Evolutionary conservation across 2,329 filamentous ascomycete genomes (phyloP), one percentile per base, ranked within the genome.

Genomic region (Cladophialophora yegresii): DNA sequence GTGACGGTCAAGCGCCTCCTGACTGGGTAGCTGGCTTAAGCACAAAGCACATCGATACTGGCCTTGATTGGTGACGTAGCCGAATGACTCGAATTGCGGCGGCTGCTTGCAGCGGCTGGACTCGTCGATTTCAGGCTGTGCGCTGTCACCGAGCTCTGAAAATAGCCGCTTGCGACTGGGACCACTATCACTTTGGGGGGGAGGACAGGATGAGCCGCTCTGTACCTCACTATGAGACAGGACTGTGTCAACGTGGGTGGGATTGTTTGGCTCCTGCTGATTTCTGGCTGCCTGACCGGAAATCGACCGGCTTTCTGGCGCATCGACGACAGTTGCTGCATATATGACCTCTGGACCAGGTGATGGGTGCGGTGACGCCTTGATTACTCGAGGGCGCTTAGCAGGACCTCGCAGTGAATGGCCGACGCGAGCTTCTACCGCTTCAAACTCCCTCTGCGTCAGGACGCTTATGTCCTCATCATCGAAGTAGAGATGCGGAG

Each of bases 381-480:
- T 23, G 23, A 60, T 30, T 4, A 64, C 50, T 22, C 58, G 61
- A 51, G 55, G 61, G 23, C 63, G 63, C 43, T 66, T 68, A 23
- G 66, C 61, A 16, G 54, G 58, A 13, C 57, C 58, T 23, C 26
- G 63, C 16, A 64, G 43, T 4, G 63, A 58, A 50, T 64, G 56
- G 13, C 36, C 40, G 28, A 53, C 60, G 26, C 62, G 66, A 22
- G 54, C 61, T 26, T 68, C 49, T 16, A 54, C 10, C 8, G 47
- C 22, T 33, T 61, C 58, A 32, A 51, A 58, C 54, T 68, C 64
- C 33, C 61, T 30, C 12, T 62, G 47, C 49, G 58, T 66, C 23
- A 64, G n/a, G 26, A 66, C 60, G 56, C 66, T 66, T 10, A 64
- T 26, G 20, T 66, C 66, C 28, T 66, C 63, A n/a, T 68, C 66